These are phyloP conservation scores for Endogone sp. DNA, from an alignment of 192 early-diverging fungal species.

Conservation along the genomic window DNA sequence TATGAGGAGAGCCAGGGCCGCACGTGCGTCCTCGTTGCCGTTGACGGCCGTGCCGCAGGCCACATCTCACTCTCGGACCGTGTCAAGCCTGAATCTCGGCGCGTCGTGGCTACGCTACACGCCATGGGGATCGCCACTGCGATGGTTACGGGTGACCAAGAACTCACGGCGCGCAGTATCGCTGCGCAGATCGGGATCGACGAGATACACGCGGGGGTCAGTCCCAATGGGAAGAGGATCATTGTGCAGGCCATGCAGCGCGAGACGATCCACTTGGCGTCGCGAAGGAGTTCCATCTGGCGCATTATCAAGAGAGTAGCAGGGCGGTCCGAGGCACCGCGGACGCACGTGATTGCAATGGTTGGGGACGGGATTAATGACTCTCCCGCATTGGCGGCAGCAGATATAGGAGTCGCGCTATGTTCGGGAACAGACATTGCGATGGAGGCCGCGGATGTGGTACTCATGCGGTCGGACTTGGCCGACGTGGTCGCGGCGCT, in stretches of 20 bases:
- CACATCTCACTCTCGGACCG: slow-evolving; percentile 82
- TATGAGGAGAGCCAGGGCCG: slow-evolving; percentile 63
- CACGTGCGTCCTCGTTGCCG: slow-evolving; percentile 77
- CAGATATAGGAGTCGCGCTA: slow-evolving; percentile 86
- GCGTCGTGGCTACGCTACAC: slow-evolving; percentile 66
- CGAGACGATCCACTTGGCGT: slow-evolving; percentile 9
- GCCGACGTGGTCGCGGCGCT: slow-evolving; percentile 82
- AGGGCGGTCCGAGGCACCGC: too few relatives aligned
- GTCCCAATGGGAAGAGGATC: slow-evolving; percentile 83
- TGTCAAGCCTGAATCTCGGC: slow-evolving; percentile 73
- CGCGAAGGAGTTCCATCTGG: neutral
- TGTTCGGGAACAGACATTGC: slow-evolving; percentile 93
- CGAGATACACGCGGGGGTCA: slow-evolving; percentile 85
- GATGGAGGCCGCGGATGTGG: slow-evolving; percentile 89
- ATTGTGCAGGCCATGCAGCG: slow-evolving; percentile 73
- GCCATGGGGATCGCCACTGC: slow-evolving; percentile 72
- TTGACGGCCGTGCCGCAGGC: slow-evolving; percentile 56
- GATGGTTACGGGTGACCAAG: slow-evolving; percentile 96
- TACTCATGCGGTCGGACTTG: slow-evolving; percentile 88
- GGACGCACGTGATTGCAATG: slow-evolving; percentile 83
- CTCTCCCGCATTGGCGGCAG: slow-evolving; percentile 80
- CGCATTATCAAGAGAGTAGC: too few relatives aligned
- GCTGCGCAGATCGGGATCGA: slow-evolving; percentile 79
- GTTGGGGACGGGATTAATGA: slow-evolving; percentile 98
- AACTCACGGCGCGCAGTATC: slow-evolving; percentile 75